Base-by-base conservation (phyloP, 352 stramenopile genomes). In the Globisporangium emineosum region DNA sequence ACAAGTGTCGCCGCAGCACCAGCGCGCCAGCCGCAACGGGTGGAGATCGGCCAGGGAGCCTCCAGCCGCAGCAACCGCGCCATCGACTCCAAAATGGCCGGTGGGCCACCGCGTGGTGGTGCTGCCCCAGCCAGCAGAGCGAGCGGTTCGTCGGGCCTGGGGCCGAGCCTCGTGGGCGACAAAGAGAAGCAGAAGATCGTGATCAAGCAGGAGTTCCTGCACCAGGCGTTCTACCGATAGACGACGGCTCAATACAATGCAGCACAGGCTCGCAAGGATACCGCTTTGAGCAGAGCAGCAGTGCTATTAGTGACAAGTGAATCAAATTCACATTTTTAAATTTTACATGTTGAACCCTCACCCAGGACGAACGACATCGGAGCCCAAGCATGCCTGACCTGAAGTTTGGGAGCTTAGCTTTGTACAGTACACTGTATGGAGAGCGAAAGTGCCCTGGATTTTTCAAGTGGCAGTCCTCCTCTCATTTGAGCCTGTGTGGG, bases 131-230 rank as follows among this genome's bases (percentile, higher is more conserved):
- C 13, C 33, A 15, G 5, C 19, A 50, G 43, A 19, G n/a, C 12
- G 12, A 29, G 45, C 7, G 21, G 19, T 4, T 51, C 35, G 21
- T 51, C 35, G 5, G 55, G 29, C 19, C 15, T 33, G 6, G 55
- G 29, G 17, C 35, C 55, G 37, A 61, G 55, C 37, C 50, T 56
- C 50, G 55, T 52, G 55, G 42, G 37, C 37, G 51, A 61, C 23
- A 37, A 61, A 17, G n/a, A 45, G 47, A 64, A 64, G 45, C 57
- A 51, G 47, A 64, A 64, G 58, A 64, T 64, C 47, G 58, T 64
- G 45, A 49, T 64, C 58, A 64, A 64, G 33, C 58, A 59, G 32
- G 47, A 59, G 59, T 37, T 65, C 33, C 57, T 65, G 49, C 59
- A 65, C 59, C 59, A 65, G 25, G 33, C 25, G 21, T 65, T 65